A percentile compares a stretch with the other conserved stretches of the same genome.
These are phyloP conservation scores for Colletotrichum sojae DNA, from an alignment of 2,329 filamentous ascomycete species.

Conservation along the genomic window DNA sequence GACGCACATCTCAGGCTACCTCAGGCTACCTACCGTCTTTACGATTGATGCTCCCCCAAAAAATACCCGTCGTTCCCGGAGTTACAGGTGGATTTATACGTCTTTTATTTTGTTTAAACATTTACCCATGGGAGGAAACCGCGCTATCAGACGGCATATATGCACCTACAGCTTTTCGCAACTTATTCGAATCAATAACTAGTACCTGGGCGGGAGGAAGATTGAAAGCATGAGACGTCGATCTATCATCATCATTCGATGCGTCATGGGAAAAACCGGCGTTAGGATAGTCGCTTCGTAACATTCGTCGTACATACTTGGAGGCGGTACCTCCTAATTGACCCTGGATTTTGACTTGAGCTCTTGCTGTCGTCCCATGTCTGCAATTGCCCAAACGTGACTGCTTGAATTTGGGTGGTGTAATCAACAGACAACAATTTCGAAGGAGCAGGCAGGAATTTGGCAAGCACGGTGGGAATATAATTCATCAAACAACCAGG, in stretches of 20 bases:
- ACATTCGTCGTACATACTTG: constrained; percentile 33
- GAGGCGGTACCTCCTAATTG: constrained; percentile 20
- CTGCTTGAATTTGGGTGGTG: background rate
- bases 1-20: too few species aligned
- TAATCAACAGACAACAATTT: background rate
- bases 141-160: constrained; percentile 14
- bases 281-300: constrained; percentile 19
- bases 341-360: constrained; percentile 7
- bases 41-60: constrained; percentile 38
- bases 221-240: constrained; percentile 13
- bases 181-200: constrained; percentile 18
- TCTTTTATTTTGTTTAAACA: constrained; percentile 12
- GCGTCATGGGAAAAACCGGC: constrained; percentile 9
- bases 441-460: background rate
- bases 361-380: background rate
- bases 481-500: too few species aligned
- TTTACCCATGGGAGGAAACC: constrained; percentile 26
- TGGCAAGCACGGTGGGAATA: background rate
- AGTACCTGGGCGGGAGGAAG: constrained; percentile 3
- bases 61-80: constrained; percentile 41
- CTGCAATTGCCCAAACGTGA: background rate
- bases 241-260: constrained; percentile 8
- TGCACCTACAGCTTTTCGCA: constrained; percentile 18
- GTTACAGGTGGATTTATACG: constrained; percentile 21
- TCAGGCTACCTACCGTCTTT: constrained; percentile 28